Conservation (phyloP, 805 yeast species). For the Tetrapisispora nanseiensis region DNA sequence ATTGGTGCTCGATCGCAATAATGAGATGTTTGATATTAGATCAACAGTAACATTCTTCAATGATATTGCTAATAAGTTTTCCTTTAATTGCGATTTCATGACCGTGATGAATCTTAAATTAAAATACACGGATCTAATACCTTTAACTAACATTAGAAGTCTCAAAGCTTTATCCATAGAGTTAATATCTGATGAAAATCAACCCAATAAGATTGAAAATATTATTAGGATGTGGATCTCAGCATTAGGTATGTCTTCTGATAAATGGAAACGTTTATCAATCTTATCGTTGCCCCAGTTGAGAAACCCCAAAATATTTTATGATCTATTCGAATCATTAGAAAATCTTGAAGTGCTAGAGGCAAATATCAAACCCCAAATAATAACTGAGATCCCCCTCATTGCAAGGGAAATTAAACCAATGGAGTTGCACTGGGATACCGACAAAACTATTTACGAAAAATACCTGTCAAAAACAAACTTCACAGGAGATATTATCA, state of each 20-base stretch:
- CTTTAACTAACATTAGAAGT: constrained; percentile 5
- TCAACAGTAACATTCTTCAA: constrained; percentile 5
- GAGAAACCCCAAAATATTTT: constrained; percentile 7
- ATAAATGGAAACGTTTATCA: constrained; percentile 7
- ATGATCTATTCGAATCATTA: constrained; percentile 6
- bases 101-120: constrained; percentile 4
- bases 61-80: neutral
- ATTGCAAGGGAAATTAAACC: neutral
- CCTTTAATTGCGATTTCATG: neutral
- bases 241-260: constrained; percentile 1
- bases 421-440: neutral
- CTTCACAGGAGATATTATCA: too few relatives aligned
- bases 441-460: neutral
- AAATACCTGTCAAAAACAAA: neutral
- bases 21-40: neutral
- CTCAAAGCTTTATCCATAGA: constrained; percentile 5
- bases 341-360: constrained; percentile 6
- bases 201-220: neutral
- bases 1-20: neutral
- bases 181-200: neutral
- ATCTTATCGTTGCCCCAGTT: constrained; percentile 8
- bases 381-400: neutral
- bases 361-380: neutral
- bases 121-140: constrained; percentile 1
- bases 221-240: constrained; percentile 7